Base-by-base conservation (phyloP, 306 rosid species). In the Vigna nakashimae region DNA sequence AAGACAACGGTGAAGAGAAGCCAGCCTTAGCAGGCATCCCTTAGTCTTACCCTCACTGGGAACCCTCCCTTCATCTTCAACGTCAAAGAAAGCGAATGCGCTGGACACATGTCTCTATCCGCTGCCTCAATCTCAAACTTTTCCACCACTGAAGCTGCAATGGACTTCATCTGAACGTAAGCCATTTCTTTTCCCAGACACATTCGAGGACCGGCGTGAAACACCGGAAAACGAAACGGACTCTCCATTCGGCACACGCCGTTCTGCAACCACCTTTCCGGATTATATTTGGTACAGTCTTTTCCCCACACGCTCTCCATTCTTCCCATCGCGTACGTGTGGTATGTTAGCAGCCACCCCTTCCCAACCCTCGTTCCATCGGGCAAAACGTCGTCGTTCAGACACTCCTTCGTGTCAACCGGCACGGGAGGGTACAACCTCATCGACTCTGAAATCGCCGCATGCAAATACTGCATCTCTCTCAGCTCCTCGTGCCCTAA, bases 121-220 rank as follows among this genome's bases (percentile, higher is more conserved):
- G 4, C 16, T 0, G 83, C 84, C 0, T 48, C 85, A 3, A 91
- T 32, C 55, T 84, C 86, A 76, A 87, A 93, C 75, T 32, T 58
- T 62, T 88, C 91, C 2, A 93, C 16, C 38, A 91, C 79, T 0
- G 90, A 65, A 1, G 97, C 95, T 0, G 87, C 92, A 1, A 93
- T 89, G 1, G 81, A 88, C 84, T 93, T 93, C 98, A 93, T 93
- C 82, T 93, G 98, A 78, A 88, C 86, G 10, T 85, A 88, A 2
- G 93, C 95, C 93, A 91, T 66, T 0, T 91, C 95, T 14, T 89
- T 91, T 1, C 98, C 97, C 0, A 93, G 58, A 34, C 97, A 93
- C 86, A 88, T 70, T 17, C 98, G 86, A 0, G 92, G 92, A 24
- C 98, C 91, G 1, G 80, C 95, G 10, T 93, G 93, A 15, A 93